Conservation (phyloP, 192 early-diverging fungal species). For the Backusella parvicylindrica region DNA sequence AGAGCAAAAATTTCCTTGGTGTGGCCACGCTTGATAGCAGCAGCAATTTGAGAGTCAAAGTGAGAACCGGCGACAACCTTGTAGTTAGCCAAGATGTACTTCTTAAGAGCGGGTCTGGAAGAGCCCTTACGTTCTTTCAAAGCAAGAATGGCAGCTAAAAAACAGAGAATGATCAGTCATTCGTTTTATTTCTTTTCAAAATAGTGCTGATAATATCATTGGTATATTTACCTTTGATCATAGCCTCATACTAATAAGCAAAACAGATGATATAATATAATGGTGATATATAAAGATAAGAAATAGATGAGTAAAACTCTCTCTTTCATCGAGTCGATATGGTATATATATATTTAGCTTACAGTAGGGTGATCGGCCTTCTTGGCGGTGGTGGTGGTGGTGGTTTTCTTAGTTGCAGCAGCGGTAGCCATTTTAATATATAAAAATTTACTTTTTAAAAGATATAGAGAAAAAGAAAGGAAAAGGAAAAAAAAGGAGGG, state of each 20-base stretch:
- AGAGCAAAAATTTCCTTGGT: conserved; percentile 57
- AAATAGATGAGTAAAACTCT: not conserved
- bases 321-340: not conserved
- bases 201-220: not conserved
- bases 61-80: conserved; percentile 43
- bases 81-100: conserved; percentile 74
- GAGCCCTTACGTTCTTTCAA: conserved; percentile 72
- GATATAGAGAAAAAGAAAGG: not conserved
- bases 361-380: conserved; percentile 34
- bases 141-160: conserved; percentile 43
- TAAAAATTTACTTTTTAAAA: not conserved
- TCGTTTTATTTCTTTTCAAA: too few species aligned
- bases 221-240: conserved; percentile 28
- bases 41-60: conserved; percentile 55
- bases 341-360: not conserved
- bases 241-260: conserved; percentile 29
- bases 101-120: conserved; percentile 71
- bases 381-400: conserved; percentile 21
- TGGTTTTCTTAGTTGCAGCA: not conserved
- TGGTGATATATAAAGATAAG: not conserved
- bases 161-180: not conserved
- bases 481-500: not conserved
- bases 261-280: not conserved
- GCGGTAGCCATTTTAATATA: conserved; percentile 1
- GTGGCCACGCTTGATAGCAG: conserved; percentile 59